A percentile compares a stretch with the other conserved stretches of the same genome.
Conservation (phyloP, 768 basidiomycete species). For the Auriculariales sp. region DNA sequence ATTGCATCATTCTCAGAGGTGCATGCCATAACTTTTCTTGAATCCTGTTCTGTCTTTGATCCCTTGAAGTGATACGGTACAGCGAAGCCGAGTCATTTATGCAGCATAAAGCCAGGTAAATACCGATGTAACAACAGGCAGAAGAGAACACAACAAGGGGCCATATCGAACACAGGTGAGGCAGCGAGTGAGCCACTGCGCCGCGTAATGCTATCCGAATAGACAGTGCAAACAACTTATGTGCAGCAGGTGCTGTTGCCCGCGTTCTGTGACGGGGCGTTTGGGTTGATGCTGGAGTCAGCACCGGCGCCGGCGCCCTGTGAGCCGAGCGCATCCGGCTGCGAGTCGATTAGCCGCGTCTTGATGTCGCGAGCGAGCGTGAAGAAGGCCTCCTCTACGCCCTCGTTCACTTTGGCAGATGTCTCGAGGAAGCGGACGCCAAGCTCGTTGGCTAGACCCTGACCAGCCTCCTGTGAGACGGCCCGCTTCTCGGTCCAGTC, state of each 20-base stretch:
- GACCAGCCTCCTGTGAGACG: conserved; percentile 84
- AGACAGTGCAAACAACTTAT: no score
- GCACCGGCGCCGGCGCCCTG: background rate
- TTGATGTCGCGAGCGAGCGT: conserved; percentile 94
- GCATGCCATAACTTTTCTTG: no score
- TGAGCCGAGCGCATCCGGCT: conserved; percentile 37
- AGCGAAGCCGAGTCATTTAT: no score
- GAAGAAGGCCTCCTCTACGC: conserved; percentile 98
- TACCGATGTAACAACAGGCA: no score
- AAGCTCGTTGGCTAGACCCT: conserved; percentile 81
- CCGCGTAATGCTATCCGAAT: no score
- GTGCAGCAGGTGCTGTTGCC: background rate
- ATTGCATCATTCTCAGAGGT: no score
- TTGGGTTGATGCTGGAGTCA: conserved; percentile 2
- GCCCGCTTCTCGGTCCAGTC: conserved; percentile 96
- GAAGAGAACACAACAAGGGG: no score
- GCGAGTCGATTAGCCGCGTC: conserved; percentile 89
- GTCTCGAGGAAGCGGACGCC: conserved; percentile 98
- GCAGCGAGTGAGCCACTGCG: no score
- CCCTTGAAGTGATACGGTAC: no score
- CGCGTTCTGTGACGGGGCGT: background rate
- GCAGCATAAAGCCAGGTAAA: no score
- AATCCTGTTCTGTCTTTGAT: no score
- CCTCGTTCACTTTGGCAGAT: conserved; percentile 91
- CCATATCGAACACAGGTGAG: no score